Evolutionary conservation across 2,329 filamentous ascomycete species (phyloP).

Genomic region (Daldinia sp.): DNA sequence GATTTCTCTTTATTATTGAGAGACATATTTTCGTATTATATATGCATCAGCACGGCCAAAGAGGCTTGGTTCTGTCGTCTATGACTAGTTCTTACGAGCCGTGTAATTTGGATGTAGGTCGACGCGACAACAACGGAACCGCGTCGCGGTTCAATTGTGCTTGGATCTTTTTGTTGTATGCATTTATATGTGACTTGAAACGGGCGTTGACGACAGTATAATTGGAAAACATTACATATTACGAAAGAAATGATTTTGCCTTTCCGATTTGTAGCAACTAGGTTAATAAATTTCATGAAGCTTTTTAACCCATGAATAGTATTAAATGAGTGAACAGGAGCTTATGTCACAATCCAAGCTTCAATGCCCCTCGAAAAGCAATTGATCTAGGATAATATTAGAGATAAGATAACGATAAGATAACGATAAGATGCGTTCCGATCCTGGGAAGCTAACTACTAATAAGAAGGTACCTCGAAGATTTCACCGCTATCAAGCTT

Average conservation of each 20-base stretch:
- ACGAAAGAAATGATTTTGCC: background rate
- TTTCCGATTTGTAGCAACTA: background rate
- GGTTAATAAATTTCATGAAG: background rate
- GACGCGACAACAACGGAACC: slow-evolving; percentile 8
- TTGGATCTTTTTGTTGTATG: background rate
- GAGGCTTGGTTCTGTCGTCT: background rate
- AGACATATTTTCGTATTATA: slow-evolving; percentile 53
- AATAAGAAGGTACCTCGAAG: too few species aligned
- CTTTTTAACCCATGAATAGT: background rate
- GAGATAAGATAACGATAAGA: slow-evolving; percentile 11
- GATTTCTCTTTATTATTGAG: slow-evolving; percentile 64
- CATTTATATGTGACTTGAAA: background rate
- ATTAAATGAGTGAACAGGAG: background rate
- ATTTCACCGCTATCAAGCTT: background rate
- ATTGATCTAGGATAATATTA: slow-evolving; percentile 28
- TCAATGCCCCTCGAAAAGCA: slow-evolving; percentile 35
- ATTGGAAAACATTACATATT: background rate
- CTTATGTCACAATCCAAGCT: background rate
- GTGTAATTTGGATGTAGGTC: background rate
- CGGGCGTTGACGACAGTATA: background rate
- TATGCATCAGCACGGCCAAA: slow-evolving; percentile 10
- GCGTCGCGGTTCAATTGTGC: slow-evolving; percentile 7
- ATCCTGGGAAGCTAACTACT: too few species aligned
- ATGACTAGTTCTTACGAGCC: background rate
- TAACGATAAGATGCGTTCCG: slow-evolving; percentile 7